phyloP scores from a whole-genome alignment of 768 basidiomycete genomes.

The Auricularia heimuer region DNA sequence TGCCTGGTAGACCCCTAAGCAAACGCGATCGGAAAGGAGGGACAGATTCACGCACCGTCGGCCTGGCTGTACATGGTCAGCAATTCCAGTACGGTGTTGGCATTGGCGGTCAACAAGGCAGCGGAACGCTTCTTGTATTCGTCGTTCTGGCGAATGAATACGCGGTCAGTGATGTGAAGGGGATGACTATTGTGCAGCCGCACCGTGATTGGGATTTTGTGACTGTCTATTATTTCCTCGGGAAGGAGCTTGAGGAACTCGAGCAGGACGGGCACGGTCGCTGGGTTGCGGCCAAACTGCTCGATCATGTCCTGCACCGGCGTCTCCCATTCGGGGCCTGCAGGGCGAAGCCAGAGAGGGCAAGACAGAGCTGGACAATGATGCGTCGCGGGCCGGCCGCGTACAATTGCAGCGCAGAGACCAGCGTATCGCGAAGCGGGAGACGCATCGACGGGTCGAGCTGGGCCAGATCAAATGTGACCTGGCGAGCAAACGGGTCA shows the following conservation, averaged over 20 bases:
- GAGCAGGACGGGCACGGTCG: constrained; percentile 71
- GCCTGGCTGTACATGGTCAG: constrained; percentile 86
- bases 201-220: constrained; percentile 81
- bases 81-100: constrained; percentile 63
- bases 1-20: constrained; percentile 40
- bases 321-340: constrained; percentile 80
- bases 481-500: constrained; percentile 36
- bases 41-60: constrained; percentile 45
- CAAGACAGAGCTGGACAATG: constrained; percentile 81
- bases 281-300: constrained; percentile 73
- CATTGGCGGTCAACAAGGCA: constrained; percentile 56
- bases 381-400: constrained; percentile 68
- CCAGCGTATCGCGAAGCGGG: constrained; percentile 78
- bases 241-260: constrained; percentile 88
- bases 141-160: constrained; percentile 40
- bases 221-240: constrained; percentile 78
- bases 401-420: constrained; percentile 65
- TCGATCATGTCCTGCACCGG: constrained; percentile 76
- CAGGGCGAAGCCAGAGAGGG: constrained; percentile 81
- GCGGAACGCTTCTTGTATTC: constrained; percentile 58
- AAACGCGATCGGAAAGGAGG: not conserved
- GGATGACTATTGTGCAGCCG: constrained; percentile 19
- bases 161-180: not conserved
- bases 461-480: constrained; percentile 90
- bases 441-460: constrained; percentile 62